Conservation (phyloP, 345 rosid species). For the Eucalyptus curtisii region DNA sequence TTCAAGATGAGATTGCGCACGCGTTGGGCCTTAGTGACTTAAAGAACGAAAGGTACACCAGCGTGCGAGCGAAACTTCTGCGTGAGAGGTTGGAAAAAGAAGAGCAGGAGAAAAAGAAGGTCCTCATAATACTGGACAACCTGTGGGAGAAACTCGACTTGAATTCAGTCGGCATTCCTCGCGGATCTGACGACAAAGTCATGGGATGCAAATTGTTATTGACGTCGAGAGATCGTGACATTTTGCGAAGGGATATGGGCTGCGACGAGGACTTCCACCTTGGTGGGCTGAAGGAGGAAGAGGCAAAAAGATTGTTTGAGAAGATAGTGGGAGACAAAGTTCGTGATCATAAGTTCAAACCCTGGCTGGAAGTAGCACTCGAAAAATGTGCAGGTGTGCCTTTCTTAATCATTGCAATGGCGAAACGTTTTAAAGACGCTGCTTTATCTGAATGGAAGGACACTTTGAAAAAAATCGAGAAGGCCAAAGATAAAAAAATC, state of each 20-base stretch:
- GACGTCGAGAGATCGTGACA: fast-evolving
- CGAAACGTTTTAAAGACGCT: fast-evolving
- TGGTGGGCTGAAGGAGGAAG: fast-evolving
- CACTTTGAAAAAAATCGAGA: fast-evolving
- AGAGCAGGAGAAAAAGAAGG: too few species aligned
- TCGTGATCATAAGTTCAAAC: fast-evolving
- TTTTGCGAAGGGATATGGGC: too few species aligned
- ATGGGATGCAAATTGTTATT: too few species aligned
- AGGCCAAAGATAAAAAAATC: fast-evolving
- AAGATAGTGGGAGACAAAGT: fast-evolving
- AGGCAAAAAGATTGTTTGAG: too few species aligned
- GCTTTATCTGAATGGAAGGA: fast-evolving
- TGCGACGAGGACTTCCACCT: too few species aligned
- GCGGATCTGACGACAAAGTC: too few species aligned
- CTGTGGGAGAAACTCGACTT: too few species aligned
- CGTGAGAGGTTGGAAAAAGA: fast-evolving
- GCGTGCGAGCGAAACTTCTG: fast-evolving
- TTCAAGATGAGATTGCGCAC: too few species aligned
- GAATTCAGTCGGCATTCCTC: too few species aligned
- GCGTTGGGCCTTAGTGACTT: background rate
- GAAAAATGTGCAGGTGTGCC: background rate
- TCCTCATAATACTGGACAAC: too few species aligned
- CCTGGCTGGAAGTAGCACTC: fast-evolving
- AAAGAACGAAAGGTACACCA: too few species aligned
- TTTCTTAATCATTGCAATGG: background rate